Evolutionary conservation across 176 grass and related monocot genomes (phyloP).

Genomic region (Musa beccarii): DNA sequence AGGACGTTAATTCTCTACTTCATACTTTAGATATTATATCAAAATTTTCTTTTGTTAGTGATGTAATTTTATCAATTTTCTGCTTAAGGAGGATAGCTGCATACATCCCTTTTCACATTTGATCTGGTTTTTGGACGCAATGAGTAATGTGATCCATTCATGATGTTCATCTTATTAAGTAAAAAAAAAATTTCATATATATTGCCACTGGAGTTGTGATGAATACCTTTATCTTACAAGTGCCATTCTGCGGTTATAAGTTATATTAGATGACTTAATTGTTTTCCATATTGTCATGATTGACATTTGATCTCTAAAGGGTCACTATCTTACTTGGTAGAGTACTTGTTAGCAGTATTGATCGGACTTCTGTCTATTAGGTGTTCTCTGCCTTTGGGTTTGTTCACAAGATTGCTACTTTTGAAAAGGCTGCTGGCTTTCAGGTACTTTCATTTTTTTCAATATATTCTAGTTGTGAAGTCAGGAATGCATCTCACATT

Average conservation of each 20-base stretch:
- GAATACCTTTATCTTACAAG: background rate
- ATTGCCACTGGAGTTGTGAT: slow-evolving; percentile 4
- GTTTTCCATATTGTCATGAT: background rate
- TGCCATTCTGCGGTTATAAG: background rate
- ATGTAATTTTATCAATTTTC: slow-evolving; percentile 14
- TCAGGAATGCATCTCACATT: background rate
- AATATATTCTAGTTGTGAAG: slow-evolving; percentile 26
- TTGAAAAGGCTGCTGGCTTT: slow-evolving; percentile 93
- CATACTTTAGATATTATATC: slow-evolving; percentile 15
- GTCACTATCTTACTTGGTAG: background rate
- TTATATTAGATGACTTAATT: background rate
- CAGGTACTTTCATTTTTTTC: slow-evolving; percentile 36
- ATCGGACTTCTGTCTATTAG: slow-evolving; percentile 22
- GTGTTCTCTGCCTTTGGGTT: slow-evolving; percentile 91
- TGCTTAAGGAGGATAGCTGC: background rate
- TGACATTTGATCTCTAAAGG: background rate
- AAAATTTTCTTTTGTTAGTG: slow-evolving; percentile 18
- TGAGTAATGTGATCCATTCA: background rate
- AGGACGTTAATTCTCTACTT: slow-evolving; percentile 32
- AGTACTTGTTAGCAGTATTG: background rate
- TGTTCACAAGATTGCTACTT: slow-evolving; percentile 98
- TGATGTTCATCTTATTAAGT: background rate
- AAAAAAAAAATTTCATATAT: background rate
- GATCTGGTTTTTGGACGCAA: background rate
- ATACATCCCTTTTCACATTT: slow-evolving; percentile 2